Evolutionary conservation across 495 filamentous ascomycete genomes (phyloP), one percentile per base, ranked within the genome.

Genomic region (Astrocystis sublimbata): DNA sequence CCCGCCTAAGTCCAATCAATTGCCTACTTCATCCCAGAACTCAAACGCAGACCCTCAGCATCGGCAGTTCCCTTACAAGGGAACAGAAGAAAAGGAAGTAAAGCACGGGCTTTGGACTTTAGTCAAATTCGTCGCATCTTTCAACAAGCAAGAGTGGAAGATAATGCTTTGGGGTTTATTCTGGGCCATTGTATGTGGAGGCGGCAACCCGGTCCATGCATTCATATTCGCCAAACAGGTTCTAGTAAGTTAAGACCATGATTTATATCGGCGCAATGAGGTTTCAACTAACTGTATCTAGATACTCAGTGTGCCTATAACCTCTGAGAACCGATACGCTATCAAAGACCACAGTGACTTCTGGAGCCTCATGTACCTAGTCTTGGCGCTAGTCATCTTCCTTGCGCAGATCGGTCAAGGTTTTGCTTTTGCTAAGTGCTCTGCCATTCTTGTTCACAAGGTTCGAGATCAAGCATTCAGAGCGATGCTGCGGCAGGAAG

Each of bases 401-500:
- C 12, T 42, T 4, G 15, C 40, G 4, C 17, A 4, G 6, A 28
- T 35, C 26, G 49, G 23, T 3, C 49, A 52, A 8, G 49, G 49
- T 9, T 31, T 19, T 1, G n/a, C 26, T 35, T 52, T 31, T 31
- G 28, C 7, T 52, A 52, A n/a, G n/a, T n/a, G n/a, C n/a, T n/a
- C n/a, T n/a, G n/a, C n/a, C n/a, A n/a, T n/a, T n/a, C n/a, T n/a
- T n/a, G n/a, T n/a, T n/a, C 17, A 15, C 23, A 5, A 28, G 28
- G 15, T 28, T 19, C 26, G 49, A 21, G 49, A 52, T 1, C n/a
- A 19, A 15, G 24, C 23, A 19, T 38, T 62, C n/a, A 31, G 38
- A 6, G 38, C 52, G 4, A 46, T 58, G 21, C n/a, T 58, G 19
- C 36, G 92, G 38, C 92, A 97, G 70, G 93, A 96, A 62, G 92